Evolutionary conservation across 1,139 yeast genomes (phyloP).

Genomic region (Yamadazyma dendronema): DNA sequence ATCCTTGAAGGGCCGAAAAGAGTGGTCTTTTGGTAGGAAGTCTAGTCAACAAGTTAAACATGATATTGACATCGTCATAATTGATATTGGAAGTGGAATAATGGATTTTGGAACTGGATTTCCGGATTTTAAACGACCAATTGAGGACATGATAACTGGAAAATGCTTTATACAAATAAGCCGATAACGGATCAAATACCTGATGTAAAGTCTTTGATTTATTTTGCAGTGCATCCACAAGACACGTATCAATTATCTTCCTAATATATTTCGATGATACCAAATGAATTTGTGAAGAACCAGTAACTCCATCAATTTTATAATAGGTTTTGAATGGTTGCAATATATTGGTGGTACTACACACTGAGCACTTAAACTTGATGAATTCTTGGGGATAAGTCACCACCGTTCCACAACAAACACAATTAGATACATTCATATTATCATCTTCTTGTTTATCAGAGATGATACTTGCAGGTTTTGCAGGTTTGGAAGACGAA

Average conservation of each 20-base stretch:
- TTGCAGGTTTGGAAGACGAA: conserved; percentile 4
- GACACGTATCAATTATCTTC: conserved; percentile 28
- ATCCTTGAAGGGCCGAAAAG: conserved; percentile 49
- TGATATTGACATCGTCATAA: conserved; percentile 38
- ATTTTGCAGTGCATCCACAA: conserved; percentile 16
- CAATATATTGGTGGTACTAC: conserved; percentile 49
- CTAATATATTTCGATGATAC: conserved; percentile 29
- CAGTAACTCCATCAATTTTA: neutral
- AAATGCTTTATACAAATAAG: conserved; percentile 42
- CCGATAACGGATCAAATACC: conserved; percentile 51
- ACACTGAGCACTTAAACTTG: conserved; percentile 57
- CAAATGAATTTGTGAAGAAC: conserved; percentile 14
- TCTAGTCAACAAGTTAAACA: conserved; percentile 41
- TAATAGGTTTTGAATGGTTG: conserved; percentile 9
- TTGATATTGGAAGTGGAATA: conserved; percentile 48
- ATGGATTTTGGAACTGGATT: conserved; percentile 22
- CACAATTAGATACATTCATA: conserved; percentile 27
- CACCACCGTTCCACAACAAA: conserved; percentile 63
- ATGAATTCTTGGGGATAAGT: conserved; percentile 44
- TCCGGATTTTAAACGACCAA: conserved; percentile 43
- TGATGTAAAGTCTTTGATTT: conserved; percentile 25
- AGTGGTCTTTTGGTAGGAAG: conserved; percentile 63
- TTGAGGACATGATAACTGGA: conserved; percentile 42
- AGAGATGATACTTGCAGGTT: conserved; percentile 6
- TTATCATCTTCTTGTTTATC: conserved; percentile 10